These are phyloP conservation scores for Helotiales sp. DNA, from an alignment of 2,329 filamentous ascomycete species.

Conservation along the genomic window DNA sequence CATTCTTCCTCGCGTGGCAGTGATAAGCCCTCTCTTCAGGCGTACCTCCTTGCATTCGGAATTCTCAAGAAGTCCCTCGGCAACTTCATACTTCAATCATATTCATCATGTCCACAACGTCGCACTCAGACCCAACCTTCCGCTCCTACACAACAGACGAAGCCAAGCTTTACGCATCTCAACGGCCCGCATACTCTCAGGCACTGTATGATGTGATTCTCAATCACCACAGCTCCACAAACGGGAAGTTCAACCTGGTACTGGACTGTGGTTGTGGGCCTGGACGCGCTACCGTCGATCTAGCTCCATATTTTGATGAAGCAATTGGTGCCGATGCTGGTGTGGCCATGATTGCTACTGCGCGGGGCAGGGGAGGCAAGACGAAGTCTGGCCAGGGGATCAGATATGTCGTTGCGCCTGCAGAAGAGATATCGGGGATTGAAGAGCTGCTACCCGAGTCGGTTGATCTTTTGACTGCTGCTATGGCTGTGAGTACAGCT, in stretches of 20 bases:
- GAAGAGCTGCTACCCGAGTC: conserved; percentile 24
- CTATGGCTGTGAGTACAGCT: conserved; percentile 27
- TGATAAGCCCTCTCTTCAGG: too few relatives aligned
- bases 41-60: too few relatives aligned
- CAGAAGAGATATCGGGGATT: conserved; percentile 37
- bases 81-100: too few relatives aligned
- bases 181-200: conserved; percentile 32
- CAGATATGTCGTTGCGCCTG: conserved; percentile 32
- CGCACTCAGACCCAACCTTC: conserved; percentile 38
- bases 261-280: conserved; percentile 44
- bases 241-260: conserved; percentile 33
- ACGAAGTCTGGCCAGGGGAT: conserved; percentile 32
- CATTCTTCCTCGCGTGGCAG: too few relatives aligned
- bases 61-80: too few relatives aligned
- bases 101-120: background rate
- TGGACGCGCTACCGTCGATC: conserved; percentile 39
- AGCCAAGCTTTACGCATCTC: conserved; percentile 37
- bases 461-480: conserved; percentile 40
- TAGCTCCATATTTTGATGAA: conserved; percentile 37
- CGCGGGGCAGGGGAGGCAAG: conserved; percentile 33
- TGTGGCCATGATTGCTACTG: conserved; percentile 39
- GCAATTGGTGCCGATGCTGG: conserved; percentile 41
- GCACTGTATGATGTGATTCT: conserved; percentile 34
- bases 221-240: conserved; percentile 32
- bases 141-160: conserved; percentile 36